These are phyloP conservation scores for Trichoderma gamsii DNA, from an alignment of 495 filamentous ascomycete genomes.

Conservation along the genomic window DNA sequence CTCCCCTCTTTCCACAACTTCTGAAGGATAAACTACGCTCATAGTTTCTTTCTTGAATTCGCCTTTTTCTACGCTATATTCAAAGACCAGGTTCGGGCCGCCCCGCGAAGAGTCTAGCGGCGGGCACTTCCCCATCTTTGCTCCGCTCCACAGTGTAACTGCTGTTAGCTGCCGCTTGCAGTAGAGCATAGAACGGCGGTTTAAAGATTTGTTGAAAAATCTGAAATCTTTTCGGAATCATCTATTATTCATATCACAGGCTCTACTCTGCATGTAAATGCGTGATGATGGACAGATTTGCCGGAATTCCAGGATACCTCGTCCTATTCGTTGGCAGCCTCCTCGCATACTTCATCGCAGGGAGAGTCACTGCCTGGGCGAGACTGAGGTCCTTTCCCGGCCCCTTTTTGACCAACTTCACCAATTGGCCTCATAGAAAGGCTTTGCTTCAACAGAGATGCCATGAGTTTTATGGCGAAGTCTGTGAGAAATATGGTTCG, in stretches of 20 bases:
- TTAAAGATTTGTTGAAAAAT: neutral
- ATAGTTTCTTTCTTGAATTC: no score
- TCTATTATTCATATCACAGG: neutral
- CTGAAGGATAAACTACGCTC: no score
- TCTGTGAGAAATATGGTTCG: conserved; percentile 13
- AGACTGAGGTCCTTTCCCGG: neutral
- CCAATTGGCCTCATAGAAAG: conserved; percentile 13
- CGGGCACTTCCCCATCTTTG: neutral
- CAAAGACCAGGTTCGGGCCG: neutral
- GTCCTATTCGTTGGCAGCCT: neutral
- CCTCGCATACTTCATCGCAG: neutral
- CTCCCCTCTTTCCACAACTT: no score
- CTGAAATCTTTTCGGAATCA: neutral
- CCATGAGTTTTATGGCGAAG: conserved; percentile 6
- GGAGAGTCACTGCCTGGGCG: neutral
- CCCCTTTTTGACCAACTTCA: conserved; percentile 4
- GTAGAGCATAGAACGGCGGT: no score
- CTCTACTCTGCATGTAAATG: neutral
- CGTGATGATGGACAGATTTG: neutral
- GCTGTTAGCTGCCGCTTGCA: neutral
- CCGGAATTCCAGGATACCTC: neutral
- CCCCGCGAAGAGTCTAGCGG: neutral
- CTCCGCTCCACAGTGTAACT: neutral
- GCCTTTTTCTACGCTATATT: neutral
- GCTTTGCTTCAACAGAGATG: neutral